phyloP scores from a whole-genome alignment of 2,329 filamentous ascomycete genomes.

The Nannizzia gypsea region DNA sequence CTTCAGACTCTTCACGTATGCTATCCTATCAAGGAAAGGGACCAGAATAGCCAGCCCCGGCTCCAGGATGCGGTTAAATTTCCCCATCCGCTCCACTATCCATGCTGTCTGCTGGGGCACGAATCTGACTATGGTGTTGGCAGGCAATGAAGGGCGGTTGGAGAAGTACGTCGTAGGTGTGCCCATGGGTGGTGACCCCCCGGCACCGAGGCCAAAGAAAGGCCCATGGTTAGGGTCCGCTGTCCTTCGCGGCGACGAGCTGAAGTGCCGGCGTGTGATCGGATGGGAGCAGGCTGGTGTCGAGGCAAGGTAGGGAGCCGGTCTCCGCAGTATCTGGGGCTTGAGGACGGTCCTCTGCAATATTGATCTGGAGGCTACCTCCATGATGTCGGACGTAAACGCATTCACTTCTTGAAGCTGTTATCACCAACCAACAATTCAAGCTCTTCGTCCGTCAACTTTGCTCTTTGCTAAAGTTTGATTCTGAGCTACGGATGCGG shows the following conservation, averaged over 20 bases:
- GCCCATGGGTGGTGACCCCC: neutral
- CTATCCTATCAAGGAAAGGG: conserved; percentile 87
- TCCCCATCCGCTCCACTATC: conserved; percentile 99
- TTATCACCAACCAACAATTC: neutral
- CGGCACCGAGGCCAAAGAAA: neutral
- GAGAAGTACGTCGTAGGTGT: conserved; percentile 58
- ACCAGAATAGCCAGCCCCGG: conserved; percentile 81
- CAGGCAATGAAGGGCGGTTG: conserved; percentile 57
- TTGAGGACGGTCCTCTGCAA: conserved; percentile 1
- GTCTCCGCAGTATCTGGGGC: neutral
- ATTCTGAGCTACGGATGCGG: no score
- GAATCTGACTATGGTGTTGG: conserved; percentile 90
- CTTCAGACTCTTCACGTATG: conserved; percentile 96
- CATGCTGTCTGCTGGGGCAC: conserved; percentile 99
- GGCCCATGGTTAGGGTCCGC: neutral
- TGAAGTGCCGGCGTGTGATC: conserved; percentile 5
- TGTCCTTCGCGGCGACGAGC: conserved; percentile 22
- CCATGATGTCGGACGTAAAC: conserved; percentile 19
- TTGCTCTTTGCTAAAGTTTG: no score
- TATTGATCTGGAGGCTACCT: conserved; percentile 26
- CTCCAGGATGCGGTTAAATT: conserved; percentile 85
- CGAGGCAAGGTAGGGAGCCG: conserved; percentile 24
- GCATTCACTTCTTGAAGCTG: neutral
- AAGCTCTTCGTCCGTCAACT: neutral
- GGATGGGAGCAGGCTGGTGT: conserved; percentile 3